phyloP scores from a whole-genome alignment of 1,139 yeast species.

The Blastobotrys raffinosifermentans region DNA sequence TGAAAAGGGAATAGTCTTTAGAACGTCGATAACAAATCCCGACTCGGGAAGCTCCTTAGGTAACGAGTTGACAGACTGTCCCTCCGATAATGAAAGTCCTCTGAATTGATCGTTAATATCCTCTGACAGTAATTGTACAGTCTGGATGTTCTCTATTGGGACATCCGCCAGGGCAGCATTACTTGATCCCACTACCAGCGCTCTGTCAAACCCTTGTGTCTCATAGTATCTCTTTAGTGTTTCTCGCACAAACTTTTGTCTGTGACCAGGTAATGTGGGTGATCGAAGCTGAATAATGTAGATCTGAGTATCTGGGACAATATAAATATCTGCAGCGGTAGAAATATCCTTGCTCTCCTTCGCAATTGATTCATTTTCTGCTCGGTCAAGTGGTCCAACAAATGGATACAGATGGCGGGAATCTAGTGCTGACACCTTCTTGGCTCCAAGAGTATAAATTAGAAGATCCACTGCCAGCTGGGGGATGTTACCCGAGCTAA shows the following conservation, averaged over 20 bases:
- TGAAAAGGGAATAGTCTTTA: constrained; percentile 12
- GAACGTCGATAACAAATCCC: constrained; percentile 27
- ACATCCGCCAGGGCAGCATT: constrained; percentile 43
- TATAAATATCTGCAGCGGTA: constrained; percentile 22
- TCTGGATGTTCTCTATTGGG: constrained; percentile 12
- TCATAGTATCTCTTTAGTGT: constrained; percentile 47
- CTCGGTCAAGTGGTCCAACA: constrained; percentile 64
- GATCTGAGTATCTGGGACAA: constrained; percentile 34
- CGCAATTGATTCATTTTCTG: constrained; percentile 41
- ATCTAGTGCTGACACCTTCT: constrained; percentile 51
- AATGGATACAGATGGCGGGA: constrained; percentile 69
- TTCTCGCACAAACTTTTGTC: constrained; percentile 46
- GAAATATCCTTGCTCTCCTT: constrained; percentile 8
- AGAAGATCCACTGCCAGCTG: constrained; percentile 74
- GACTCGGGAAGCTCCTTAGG: constrained; percentile 26
- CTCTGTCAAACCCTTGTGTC: constrained; percentile 38
- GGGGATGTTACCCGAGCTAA: constrained; percentile 86
- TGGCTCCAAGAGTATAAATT: constrained; percentile 53
- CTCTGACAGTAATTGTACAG: constrained; percentile 3
- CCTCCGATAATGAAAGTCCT: constrained; percentile 15
- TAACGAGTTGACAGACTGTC: constrained; percentile 11
- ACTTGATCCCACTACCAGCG: constrained; percentile 63
- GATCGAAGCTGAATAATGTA: constrained; percentile 75
- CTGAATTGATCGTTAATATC: constrained; percentile 20
- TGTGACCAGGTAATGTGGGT: constrained; percentile 68